Evolutionary conservation across 2,329 filamentous ascomycete species (phyloP), one percentile per base, ranked within the genome.

Genomic region (Clonostachys byssicola): DNA sequence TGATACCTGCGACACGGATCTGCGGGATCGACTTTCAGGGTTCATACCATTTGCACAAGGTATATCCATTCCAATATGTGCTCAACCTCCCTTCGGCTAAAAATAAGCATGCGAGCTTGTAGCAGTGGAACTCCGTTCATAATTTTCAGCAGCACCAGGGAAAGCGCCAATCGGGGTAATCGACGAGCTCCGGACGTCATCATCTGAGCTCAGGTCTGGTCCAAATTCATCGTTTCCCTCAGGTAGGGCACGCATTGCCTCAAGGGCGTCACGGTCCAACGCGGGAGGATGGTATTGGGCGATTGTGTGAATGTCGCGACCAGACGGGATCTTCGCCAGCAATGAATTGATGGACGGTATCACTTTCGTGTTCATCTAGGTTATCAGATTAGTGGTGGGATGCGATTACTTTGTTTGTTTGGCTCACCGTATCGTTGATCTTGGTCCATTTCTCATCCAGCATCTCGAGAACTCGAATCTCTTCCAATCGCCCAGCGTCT

Each of bases 391-490:
- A 39, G 36, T n/a, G 10, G n/a, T 18, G 12, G 5, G 12, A 39
- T 8, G 17, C 14, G 14, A 39, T 33, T 17, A 13, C 35, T 2
- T 30, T 36, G 43, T 52, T 47, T 58, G 52, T 49, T 36, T 45
- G 6, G 52, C 81, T 70, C 69, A 95, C 89, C 16, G 89, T 95
- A 65, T 96, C 90, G 60, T 99, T 99, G 67, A 91, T 83, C 69
- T 91, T 94, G 51, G 81, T 83, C 92, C 94, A 96, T 63, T 96
- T 96, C 36, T 75, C 78, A 56, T 95, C 81, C 34, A 99, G 71
- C 83, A 94, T 89, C 57, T 94, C 88, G 45, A 96, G 75, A 3
- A 97, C 86, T 47, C 91, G 78, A 3, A 78, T 83, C 67, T 99
- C 94, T 63, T 97, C 94, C 16, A 89, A 68, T 56, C 81, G 85